Evolutionary conservation across 1,139 yeast species (phyloP), one percentile per base, ranked within the genome.

Genomic region (Kodamaea arcana): DNA sequence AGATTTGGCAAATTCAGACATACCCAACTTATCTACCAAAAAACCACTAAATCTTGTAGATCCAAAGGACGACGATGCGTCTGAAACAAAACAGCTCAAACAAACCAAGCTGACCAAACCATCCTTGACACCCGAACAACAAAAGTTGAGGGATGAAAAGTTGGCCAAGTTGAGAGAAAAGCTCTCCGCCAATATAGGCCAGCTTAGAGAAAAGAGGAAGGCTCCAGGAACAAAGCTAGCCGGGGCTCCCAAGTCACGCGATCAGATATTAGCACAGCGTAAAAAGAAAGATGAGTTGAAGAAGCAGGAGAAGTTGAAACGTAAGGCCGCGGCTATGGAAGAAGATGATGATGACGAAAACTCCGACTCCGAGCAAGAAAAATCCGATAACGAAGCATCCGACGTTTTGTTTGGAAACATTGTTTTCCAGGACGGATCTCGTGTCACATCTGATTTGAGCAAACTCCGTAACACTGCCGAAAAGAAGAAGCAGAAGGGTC

Each of bases 241-340:
- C 4, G 95, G 95, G 18, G 94, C 95, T 0, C 92, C 94, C 10
- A 74, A 81, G 41, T 81, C 90, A 3, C 71, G 94, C 54, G 88
- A 83, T 43, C 86, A 83, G 39, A 82, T 83, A 32, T 60, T 83
- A 42, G 83, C 74, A 34, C 88, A 75, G 43, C 59, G 75, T 31
- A 69, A 67, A 45, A 56, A 56, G 35, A 68, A 62, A 45, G 69
- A 63, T 15, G 65, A 75, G 56, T 50, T 66, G 44, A 63, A 66
- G 37, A 61, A 55, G 32, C 44, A 49, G 43, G 59, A 49, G 37
- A 51, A 43, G 42, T 50, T 55, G 50, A 70, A 60, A 51, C 58
- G 62, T 41, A 48, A 45, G 40, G 53, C 49, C 35, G 65, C 57
- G 28, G 60, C 57, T 37, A 47, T 60, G 35, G 72, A 64, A 31